Evolutionary conservation across 73 alveolate genomes (phyloP), one percentile per base, ranked within the genome.

Genomic region (Blepharisma japonicum): DNA sequence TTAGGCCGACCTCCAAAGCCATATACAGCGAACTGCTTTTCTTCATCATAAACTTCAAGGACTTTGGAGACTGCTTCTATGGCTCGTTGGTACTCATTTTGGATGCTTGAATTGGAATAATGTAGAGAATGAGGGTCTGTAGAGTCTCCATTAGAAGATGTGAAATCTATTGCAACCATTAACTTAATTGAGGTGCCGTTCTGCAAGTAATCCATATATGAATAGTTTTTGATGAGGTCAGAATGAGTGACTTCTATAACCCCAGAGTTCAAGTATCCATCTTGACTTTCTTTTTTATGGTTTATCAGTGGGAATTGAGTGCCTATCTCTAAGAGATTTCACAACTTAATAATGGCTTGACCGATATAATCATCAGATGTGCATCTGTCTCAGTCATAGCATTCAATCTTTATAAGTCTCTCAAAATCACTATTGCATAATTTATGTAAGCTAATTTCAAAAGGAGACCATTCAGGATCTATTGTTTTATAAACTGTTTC

Each of bases 81-180:
- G 20, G 94, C 94, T 71, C 67, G 81, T 71, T 88, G 84, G 71
- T 90, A 90, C 68, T 68, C 81, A 56, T 87, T 88, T n/a, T 55
- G 76, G 45, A 78, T 68, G 27, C 51, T 20, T n/a, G 48, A 54
- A 14, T 81, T 83, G 50, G 84, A 42, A 49, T 80, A 85, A 81
- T 93, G 98, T 49, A 93, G 84, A 39, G 95, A 85, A 6, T 11
- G 3, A 6, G 90, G 81, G 55, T 80, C 82, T 46, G 55, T n/a
- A 21, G 90, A 90, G 5, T 68, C 68, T 6, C 83, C 80, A 82
- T 93, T 93, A 45, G 97, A 89, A 8, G 88, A 66, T 32, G 98
- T 93, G 77, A 87, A 93, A 82, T 93, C 98, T 8, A 93, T 85
- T 80, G 92, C 98, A 32, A 91, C 80, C 39, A 84, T 45, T 18